A percentile compares a stretch with the other conserved stretches of the same genome.
phyloP scores from a whole-genome alignment of 2,329 filamentous ascomycete species.

The Xylaria sp. region DNA sequence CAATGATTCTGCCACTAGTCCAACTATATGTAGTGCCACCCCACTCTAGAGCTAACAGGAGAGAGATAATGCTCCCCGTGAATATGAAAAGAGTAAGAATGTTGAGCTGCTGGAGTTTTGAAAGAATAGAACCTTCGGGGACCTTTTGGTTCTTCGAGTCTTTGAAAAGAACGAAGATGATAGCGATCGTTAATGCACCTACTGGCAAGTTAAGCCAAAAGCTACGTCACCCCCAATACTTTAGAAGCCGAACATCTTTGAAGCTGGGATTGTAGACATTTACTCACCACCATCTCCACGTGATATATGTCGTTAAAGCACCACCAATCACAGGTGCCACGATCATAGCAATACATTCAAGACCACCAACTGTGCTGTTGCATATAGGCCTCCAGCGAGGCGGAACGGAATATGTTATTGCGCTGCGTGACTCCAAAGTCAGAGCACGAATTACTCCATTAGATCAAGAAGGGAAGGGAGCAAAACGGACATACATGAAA shows the following conservation, averaged over 20 bases:
- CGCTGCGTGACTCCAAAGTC: constrained; percentile 1
- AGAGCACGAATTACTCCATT: neutral
- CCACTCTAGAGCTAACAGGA: constrained; percentile 46
- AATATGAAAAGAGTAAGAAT: constrained; percentile 41
- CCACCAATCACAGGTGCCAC: constrained; percentile 31
- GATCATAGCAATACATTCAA: constrained; percentile 37
- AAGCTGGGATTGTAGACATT: neutral
- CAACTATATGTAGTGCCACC: constrained; percentile 42
- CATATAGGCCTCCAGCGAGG: constrained; percentile 34
- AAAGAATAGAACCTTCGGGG: constrained; percentile 12
- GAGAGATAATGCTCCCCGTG: constrained; percentile 42
- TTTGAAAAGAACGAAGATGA: constrained; percentile 32
- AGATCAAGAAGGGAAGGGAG: neutral
- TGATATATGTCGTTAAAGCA: constrained; percentile 27
- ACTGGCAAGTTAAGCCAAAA: constrained; percentile 37
- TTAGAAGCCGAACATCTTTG: neutral
- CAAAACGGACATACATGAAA: constrained; percentile 22
- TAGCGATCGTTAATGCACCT: constrained; percentile 28
- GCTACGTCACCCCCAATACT: neutral
- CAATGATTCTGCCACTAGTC: constrained; percentile 22
- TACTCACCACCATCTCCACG: constrained; percentile 30
- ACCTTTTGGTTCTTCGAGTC: constrained; percentile 28
- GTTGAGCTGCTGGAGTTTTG: constrained; percentile 42
- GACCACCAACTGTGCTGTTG: constrained; percentile 27
- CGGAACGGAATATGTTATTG: constrained; percentile 32